These are phyloP conservation scores for Medicago truncatula DNA, from an alignment of 306 rosid genomes.

Conservation along the genomic window MtrunA17r5.0-ANR NC_053046.1:16714501-16715000, in stretches of 20 bases:
- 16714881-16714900: too few relatives aligned
- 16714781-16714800: not conserved
- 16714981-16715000: too few relatives aligned
- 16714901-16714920: too few relatives aligned
- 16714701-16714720: not conserved
- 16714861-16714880: not conserved
- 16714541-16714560: conserved; percentile 53
- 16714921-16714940: too few relatives aligned
- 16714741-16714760: not conserved
- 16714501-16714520: conserved; percentile 54
- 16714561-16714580: not conserved
- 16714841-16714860: not conserved
- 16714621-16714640: not conserved
- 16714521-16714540: fast-evolving
- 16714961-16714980: too few relatives aligned
- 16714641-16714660: not conserved
- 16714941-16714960: too few relatives aligned
- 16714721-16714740: not conserved
- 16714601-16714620: not conserved
- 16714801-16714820: not conserved
- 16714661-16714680: not conserved
- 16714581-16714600: not conserved
- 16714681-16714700: not conserved
- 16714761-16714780: not conserved
- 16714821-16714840: not conserved